Evolutionary conservation across 805 yeast species (phyloP), one percentile per base, ranked within the genome.

Genomic region (Saccharomyces jurei): DNA sequence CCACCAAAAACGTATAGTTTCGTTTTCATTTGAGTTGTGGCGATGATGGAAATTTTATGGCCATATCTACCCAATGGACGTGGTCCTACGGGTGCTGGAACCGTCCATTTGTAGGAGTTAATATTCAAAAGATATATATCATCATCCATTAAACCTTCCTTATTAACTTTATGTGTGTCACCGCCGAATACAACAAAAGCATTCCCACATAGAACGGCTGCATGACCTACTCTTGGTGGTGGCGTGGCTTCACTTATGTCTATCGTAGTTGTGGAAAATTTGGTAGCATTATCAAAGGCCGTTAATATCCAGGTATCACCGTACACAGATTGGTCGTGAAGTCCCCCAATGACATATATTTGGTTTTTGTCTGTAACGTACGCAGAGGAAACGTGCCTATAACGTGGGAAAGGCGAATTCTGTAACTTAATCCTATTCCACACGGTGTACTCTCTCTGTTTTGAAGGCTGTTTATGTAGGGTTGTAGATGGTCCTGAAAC

Each of bases 111-210:
- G 58, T 81, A 75, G 1, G 91, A 82, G 50, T 85, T 82, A 57
- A 87, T 85, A 69, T 87, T 87, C 74, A 94, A 86, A 63, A 94
- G 78, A 69, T 94, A 94, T 56, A 94, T 75, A 66, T 87, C 89
- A 71, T 92, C 91, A 71, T 94, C 99, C 60, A 95, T 84, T 54
- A 81, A 82, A 5, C 89, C 89, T 50, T 79, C 80, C 65, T 86
- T 89, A 36, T 90, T 85, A 51, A 83, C 86, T 60, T 80, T 80
- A 44, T 84, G 87, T 1, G 98, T 94, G 68, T 94, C 99, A 64
- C 99, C 99, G 36, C 98, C 99, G 71, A 89, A 92, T 13, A 94
- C 82, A 48, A 94, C 90, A 64, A 86, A 94, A 1, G 98, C 98
- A 66, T 91, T 92, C 13, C 98, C 99, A 57, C 96, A 85, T 32